Conservation (phyloP, 169 alveolate genomes). For the Babesia ovis region DNA sequence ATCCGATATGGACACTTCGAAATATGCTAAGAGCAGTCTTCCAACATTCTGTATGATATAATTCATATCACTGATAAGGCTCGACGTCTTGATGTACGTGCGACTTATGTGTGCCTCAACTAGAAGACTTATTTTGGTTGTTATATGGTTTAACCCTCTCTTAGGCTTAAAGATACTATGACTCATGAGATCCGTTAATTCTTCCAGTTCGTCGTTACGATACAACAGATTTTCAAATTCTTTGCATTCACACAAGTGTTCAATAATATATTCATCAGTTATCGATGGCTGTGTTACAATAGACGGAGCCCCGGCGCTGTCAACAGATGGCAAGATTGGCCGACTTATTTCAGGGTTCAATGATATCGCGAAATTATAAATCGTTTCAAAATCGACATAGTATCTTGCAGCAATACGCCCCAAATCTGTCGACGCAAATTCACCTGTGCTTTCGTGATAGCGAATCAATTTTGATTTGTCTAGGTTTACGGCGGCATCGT, state of each 20-base stretch:
- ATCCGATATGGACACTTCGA: conserved; percentile 87
- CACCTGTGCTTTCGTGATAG: conserved; percentile 61
- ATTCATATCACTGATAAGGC: conserved; percentile 90
- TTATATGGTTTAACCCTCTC: conserved; percentile 62
- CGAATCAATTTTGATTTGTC: conserved; percentile 73
- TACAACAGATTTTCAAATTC: conserved; percentile 57
- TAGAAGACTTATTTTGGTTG: conserved; percentile 74
- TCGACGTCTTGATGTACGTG: conserved; percentile 80
- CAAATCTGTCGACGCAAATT: conserved; percentile 80
- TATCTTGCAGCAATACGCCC: conserved; percentile 87
- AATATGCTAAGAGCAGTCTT: conserved; percentile 91
- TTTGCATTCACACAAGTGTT: conserved; percentile 52
- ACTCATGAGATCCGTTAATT: conserved; percentile 35
- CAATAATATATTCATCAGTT: conserved; percentile 53
- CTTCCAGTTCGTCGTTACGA: conserved; percentile 64
- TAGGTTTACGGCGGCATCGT: conserved; percentile 67
- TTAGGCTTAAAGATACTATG: conserved; percentile 43
- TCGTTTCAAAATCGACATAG: conserved; percentile 86
- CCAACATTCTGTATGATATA: conserved; percentile 91
- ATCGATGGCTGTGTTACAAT: neutral
- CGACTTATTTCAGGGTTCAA: conserved; percentile 40
- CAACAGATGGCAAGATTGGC: conserved; percentile 11
- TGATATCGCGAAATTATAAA: conserved; percentile 54
- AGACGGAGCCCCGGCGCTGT: neutral
- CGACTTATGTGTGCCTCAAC: conserved; percentile 87